Evolutionary conservation across 1,284 basidiomycete species (phyloP).

Genomic region (Pyrrhoderma lamaoense): DNA sequence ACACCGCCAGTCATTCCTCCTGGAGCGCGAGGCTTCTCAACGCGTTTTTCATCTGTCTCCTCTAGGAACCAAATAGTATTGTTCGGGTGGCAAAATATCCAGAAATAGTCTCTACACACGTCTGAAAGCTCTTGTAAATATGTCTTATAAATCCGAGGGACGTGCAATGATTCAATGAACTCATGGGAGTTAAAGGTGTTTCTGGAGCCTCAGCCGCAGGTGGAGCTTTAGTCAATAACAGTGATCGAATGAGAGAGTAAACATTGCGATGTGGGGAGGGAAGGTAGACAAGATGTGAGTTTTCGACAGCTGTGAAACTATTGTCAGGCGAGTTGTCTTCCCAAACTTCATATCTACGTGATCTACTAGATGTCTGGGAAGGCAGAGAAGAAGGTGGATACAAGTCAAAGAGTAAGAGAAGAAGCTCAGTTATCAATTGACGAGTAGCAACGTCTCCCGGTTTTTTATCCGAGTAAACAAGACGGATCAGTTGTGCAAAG

Average conservation of each 20-base stretch:
- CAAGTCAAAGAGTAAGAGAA: conserved; percentile 77
- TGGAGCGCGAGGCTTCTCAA: conserved; percentile 89
- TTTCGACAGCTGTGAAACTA: conserved; percentile 19
- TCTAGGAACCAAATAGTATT: conserved; percentile 84
- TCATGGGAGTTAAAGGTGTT: conserved; percentile 70
- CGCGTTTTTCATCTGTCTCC: conserved; percentile 75
- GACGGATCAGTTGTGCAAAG: conserved; percentile 71
- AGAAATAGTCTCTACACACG: conserved; percentile 93
- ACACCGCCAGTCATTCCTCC: conserved; percentile 98
- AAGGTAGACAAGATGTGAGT: conserved; percentile 48
- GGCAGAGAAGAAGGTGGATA: conserved; percentile 68
- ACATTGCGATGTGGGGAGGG: conserved; percentile 65
- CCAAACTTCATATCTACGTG: conserved; percentile 47
- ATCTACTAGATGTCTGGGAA: conserved; percentile 26
- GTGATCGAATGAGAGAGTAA: conserved; percentile 60
- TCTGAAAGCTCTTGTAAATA: conserved; percentile 88
- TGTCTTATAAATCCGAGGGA: conserved; percentile 81
- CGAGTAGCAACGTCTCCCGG: conserved; percentile 89
- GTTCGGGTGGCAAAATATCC: conserved; percentile 96
- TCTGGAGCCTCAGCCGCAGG: conserved; percentile 61
- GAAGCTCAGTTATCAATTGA: conserved; percentile 84
- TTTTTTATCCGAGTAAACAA: conserved; percentile 95
- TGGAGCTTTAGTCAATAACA: conserved; percentile 71
- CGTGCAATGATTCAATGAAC: conserved; percentile 82
- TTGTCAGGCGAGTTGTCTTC: conserved; percentile 25